phyloP scores from a whole-genome alignment of 2,329 filamentous ascomycete species.

The Chalara sp. region DNA sequence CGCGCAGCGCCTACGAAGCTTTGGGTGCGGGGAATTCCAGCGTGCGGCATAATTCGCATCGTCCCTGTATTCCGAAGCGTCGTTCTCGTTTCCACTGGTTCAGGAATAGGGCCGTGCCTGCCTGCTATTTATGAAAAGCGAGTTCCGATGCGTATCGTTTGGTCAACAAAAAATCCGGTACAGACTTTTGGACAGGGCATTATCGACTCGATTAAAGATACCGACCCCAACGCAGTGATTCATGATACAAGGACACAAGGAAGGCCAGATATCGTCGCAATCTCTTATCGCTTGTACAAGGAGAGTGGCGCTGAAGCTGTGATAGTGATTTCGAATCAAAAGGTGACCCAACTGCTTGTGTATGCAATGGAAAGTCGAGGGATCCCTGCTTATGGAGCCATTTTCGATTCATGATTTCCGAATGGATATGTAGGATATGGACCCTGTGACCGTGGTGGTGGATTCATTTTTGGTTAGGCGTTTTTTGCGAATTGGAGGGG shows the following conservation, averaged over 20 bases:
- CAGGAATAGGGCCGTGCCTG: slow-evolving; percentile 64
- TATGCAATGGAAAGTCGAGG: slow-evolving; percentile 32
- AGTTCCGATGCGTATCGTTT: slow-evolving; percentile 26
- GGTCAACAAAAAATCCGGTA: slow-evolving; percentile 29
- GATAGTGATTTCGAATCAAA: slow-evolving; percentile 31
- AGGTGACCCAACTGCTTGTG: slow-evolving; percentile 31
- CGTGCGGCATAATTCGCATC: slow-evolving; percentile 61
- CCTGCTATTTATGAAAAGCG: slow-evolving; percentile 18
- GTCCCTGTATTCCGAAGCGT: slow-evolving; percentile 59
- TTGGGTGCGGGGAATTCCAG: slow-evolving; percentile 63
- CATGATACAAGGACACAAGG: slow-evolving; percentile 29
- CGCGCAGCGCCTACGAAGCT: slow-evolving; percentile 51
- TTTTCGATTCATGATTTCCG: slow-evolving; percentile 15
- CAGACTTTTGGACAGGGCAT: slow-evolving; percentile 29
- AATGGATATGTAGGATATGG: no score
- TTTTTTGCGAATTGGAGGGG: no score
- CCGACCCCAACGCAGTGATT: slow-evolving; percentile 29
- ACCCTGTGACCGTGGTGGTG: no score
- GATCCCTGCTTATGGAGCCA: slow-evolving; percentile 30
- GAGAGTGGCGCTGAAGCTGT: slow-evolving; percentile 32
- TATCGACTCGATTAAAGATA: slow-evolving; percentile 22
- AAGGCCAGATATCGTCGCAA: slow-evolving; percentile 27
- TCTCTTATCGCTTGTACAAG: slow-evolving; percentile 22
- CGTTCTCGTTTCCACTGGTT: slow-evolving; percentile 64
- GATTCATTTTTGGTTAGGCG: no score